Evolutionary conservation across 2,329 filamentous ascomycete genomes (phyloP).

Genomic region (Penicillium fuscoglaucum): DNA sequence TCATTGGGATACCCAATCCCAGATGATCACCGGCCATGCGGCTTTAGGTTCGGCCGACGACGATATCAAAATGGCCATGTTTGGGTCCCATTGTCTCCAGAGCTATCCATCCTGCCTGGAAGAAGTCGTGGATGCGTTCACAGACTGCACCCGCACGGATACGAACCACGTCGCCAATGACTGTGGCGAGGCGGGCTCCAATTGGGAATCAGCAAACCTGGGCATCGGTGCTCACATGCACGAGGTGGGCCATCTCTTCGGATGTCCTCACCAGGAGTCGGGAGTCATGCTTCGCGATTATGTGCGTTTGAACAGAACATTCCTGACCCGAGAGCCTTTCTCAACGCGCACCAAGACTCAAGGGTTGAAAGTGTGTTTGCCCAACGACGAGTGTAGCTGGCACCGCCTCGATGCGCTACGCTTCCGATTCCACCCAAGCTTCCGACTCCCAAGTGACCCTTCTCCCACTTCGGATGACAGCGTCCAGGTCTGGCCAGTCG

Average conservation of each 20-base stretch:
- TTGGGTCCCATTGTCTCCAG: slow-evolving; percentile 88
- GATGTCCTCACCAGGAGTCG: slow-evolving; percentile 82
- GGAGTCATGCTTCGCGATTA: slow-evolving; percentile 95
- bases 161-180: slow-evolving; percentile 79
- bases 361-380: slow-evolving; percentile 69
- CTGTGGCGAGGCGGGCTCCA: slow-evolving; percentile 81
- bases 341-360: slow-evolving; percentile 83
- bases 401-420: slow-evolving; percentile 85
- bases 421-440: slow-evolving; percentile 87
- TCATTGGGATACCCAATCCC: slow-evolving; percentile 75
- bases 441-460: slow-evolving; percentile 76
- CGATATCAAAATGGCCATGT: slow-evolving; percentile 80
- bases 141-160: slow-evolving; percentile 87
- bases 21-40: slow-evolving; percentile 75
- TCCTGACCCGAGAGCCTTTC: slow-evolving; percentile 77
- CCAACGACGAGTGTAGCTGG: slow-evolving; percentile 85
- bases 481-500: slow-evolving; percentile 82
- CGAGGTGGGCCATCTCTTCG: slow-evolving; percentile 86
- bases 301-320: slow-evolving; percentile 77
- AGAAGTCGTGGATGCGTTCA: slow-evolving; percentile 85
- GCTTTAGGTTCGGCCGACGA: slow-evolving; percentile 74
- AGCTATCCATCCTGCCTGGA: slow-evolving; percentile 88
- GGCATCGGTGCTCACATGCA: slow-evolving; percentile 92
- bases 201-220: slow-evolving; percentile 93
- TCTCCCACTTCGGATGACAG: slow-evolving; percentile 66